Conservation (phyloP, 2,329 filamentous ascomycete genomes). For the Beauveria sp. region DNA sequence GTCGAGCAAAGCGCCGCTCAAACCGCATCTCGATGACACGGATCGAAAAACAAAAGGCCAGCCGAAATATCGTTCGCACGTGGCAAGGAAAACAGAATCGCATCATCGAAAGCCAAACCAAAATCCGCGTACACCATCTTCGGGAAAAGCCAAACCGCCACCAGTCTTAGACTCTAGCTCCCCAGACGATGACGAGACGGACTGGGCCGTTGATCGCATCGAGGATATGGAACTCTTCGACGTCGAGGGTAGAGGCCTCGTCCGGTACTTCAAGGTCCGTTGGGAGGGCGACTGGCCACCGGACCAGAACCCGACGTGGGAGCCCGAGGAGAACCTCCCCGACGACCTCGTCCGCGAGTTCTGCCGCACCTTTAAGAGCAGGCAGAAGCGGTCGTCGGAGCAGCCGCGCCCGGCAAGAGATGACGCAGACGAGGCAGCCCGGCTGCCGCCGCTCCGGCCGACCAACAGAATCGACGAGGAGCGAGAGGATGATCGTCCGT, state of each 20-base stretch:
- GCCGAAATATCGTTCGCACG: background rate
- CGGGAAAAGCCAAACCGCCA: background rate
- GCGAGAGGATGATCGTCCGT: background rate
- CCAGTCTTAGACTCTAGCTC: background rate
- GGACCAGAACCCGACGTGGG: constrained; percentile 51
- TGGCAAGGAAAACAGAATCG: background rate
- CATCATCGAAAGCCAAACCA: background rate
- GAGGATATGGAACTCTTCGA: constrained; percentile 33
- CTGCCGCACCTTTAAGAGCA: constrained; percentile 17
- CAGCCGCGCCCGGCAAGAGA: too few relatives aligned
- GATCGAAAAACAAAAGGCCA: background rate
- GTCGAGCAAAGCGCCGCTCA: background rate
- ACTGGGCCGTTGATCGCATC: constrained; percentile 37
- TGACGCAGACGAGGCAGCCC: background rate
- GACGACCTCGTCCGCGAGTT: constrained; percentile 33
- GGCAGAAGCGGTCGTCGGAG: background rate
- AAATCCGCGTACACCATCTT: background rate
- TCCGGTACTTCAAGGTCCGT: constrained; percentile 43
- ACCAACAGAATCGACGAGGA: background rate
- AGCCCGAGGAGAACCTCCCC: constrained; percentile 45
- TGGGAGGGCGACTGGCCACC: constrained; percentile 52
- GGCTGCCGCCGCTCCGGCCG: background rate
- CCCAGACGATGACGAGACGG: constrained; percentile 17
- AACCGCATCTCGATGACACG: background rate
- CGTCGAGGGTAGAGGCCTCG: constrained; percentile 25